A percentile compares a stretch with the other conserved stretches of the same genome.
Evolutionary conservation across 2,329 filamentous ascomycete species (phyloP).

Genomic region (Claviceps humidiphila): DNA sequence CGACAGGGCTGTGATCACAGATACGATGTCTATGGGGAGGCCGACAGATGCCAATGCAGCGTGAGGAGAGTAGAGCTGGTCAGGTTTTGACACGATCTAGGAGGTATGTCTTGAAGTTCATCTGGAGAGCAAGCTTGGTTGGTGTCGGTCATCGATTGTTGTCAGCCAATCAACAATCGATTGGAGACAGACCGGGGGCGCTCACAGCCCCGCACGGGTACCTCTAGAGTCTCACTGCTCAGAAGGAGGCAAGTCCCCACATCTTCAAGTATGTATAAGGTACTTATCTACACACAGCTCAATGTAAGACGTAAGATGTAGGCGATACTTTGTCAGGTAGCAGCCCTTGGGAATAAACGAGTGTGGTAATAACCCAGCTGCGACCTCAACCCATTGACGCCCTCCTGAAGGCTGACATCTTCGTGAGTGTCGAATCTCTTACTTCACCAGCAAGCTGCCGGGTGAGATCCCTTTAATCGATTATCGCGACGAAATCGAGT

Average conservation of each 20-base stretch:
- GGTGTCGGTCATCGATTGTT: not conserved
- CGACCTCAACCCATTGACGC: not conserved
- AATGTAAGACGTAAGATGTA: too few species aligned
- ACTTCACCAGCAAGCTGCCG: not conserved
- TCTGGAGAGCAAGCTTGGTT: not conserved
- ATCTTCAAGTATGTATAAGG: not conserved
- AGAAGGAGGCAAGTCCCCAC: not conserved
- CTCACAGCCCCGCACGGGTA: not conserved
- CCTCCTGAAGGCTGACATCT: not conserved
- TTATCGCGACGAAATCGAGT: not conserved
- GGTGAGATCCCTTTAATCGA: not conserved
- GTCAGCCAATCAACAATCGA: not conserved
- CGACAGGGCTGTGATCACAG: slow-evolving; percentile 4
- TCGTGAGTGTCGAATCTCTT: not conserved
- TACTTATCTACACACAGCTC: too few species aligned
- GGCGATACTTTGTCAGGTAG: too few species aligned
- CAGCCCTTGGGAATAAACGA: not conserved
- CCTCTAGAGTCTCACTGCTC: too few species aligned
- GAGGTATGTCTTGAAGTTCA: not conserved
- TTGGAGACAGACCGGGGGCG: not conserved
- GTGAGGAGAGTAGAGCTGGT: not conserved
- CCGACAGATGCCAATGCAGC: not conserved
- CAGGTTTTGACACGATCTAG: not conserved
- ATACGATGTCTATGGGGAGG: not conserved
- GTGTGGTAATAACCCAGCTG: not conserved